Conservation (phyloP, 306 rosid species). For the Inga leiocalycina region DNA sequence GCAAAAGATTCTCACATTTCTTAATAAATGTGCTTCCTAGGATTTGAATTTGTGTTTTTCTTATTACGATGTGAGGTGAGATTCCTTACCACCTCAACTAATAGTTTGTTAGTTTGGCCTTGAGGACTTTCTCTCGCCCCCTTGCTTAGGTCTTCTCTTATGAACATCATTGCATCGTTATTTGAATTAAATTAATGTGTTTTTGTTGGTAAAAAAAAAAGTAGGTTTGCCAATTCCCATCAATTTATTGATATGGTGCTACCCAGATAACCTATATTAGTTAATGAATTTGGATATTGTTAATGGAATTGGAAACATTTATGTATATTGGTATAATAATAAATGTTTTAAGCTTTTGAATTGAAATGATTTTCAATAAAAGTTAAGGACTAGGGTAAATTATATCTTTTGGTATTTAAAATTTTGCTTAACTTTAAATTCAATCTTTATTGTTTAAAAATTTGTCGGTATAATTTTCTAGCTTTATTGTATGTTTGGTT, state of each 20-base stretch:
- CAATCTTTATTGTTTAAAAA: too few species aligned
- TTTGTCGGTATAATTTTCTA: too few species aligned
- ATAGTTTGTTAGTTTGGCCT: not conserved
- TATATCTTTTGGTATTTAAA: not conserved
- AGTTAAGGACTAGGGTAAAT: not conserved
- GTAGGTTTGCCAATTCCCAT: not conserved
- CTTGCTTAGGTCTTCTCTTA: not conserved
- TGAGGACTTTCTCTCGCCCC: constrained; percentile 4
- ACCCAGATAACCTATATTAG: not conserved
- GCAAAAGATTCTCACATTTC: too few species aligned
- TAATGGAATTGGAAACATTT: not conserved
- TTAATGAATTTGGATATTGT: not conserved
- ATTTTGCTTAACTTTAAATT: not conserved
- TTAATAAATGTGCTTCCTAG: too few species aligned
- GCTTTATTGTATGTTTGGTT: too few species aligned
- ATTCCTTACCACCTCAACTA: too few species aligned
- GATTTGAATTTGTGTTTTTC: too few species aligned
- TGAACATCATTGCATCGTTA: constrained; percentile 11
- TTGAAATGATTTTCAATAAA: not conserved
- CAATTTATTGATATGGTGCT: not conserved
- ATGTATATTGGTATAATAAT: not conserved
- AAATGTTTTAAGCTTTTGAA: not conserved
- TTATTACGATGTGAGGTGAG: too few species aligned
- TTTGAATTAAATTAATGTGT: not conserved
- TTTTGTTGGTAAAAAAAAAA: not conserved